These are phyloP conservation scores for Asterella californica DNA, from an alignment of 225 moss, liverwort and hornwort species.

Conservation along the genomic window DNA sequence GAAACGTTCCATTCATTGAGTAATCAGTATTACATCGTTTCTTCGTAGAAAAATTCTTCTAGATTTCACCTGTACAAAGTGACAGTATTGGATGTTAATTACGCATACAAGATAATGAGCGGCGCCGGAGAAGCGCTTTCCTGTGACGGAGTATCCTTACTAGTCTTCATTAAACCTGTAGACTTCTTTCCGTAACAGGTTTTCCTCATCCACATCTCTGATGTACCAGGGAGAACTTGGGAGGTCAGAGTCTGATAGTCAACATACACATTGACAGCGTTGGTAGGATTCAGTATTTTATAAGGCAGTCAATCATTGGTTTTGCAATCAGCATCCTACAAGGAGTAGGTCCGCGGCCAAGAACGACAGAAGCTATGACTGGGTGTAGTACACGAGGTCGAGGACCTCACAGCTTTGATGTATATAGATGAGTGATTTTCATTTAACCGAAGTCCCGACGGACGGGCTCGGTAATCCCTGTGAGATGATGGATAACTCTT, in stretches of 20 bases:
- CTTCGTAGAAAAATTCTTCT: neutral
- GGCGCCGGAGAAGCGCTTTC: too few relatives aligned
- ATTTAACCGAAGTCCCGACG: neutral
- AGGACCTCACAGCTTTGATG: conserved; percentile 3
- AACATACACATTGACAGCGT: neutral
- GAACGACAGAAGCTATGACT: neutral
- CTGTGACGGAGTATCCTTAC: neutral
- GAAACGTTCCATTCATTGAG: neutral
- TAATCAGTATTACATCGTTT: neutral
- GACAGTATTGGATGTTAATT: neutral
- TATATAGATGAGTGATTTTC: conserved; percentile 6
- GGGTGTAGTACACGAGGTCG: neutral
- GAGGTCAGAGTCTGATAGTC: neutral
- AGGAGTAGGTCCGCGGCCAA: neutral
- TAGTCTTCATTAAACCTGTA: neutral
- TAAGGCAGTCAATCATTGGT: neutral
- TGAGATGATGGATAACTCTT: neutral
- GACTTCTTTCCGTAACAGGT: neutral
- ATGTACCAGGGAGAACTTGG: too few relatives aligned
- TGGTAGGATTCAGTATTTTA: neutral
- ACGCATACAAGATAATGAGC: neutral
- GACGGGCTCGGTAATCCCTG: neutral
- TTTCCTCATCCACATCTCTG: neutral
- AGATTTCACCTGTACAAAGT: neutral
- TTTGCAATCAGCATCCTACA: neutral